Conservation (phyloP, 2,329 filamentous ascomycete species). For the Dactylellina parvicollis region DNA sequence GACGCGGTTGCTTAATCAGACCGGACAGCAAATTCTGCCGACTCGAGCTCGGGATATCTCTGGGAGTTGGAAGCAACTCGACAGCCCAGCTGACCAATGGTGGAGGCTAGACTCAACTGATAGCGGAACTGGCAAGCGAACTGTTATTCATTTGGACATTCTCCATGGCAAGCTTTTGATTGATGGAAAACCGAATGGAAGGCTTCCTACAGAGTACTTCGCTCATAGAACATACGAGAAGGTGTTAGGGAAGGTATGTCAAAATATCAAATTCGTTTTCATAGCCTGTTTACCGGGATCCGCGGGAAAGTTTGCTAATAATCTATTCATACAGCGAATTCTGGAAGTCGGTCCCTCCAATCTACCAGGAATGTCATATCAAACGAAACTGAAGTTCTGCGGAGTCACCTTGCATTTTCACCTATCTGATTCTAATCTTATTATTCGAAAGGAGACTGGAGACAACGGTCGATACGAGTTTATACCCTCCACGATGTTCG, state of each 20-base stretch:
- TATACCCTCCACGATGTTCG: slow-evolving; percentile 1
- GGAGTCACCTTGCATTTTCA: slow-evolving; percentile 49
- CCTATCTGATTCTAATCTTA: not conserved
- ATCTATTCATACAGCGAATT: slow-evolving; percentile 28
- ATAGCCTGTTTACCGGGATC: not conserved
- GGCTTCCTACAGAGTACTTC: slow-evolving; percentile 65
- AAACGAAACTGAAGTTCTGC: slow-evolving; percentile 57
- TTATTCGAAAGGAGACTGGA: slow-evolving; percentile 12
- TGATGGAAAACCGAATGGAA: slow-evolving; percentile 65
- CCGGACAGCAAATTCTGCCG: not conserved
- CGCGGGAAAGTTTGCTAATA: not conserved
- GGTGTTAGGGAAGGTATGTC: slow-evolving; percentile 64
- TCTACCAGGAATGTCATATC: slow-evolving; percentile 60
- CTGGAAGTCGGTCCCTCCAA: slow-evolving; percentile 60
- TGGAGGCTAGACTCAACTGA: slow-evolving; percentile 57
- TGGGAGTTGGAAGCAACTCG: not conserved
- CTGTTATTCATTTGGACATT: slow-evolving; percentile 64
- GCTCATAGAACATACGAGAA: slow-evolving; percentile 61
- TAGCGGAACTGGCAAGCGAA: slow-evolving; percentile 57
- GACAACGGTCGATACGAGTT: slow-evolving; percentile 18
- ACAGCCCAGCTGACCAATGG: slow-evolving; percentile 19
- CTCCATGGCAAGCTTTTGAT: slow-evolving; percentile 67
- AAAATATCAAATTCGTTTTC: not conserved
- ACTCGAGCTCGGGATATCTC: not conserved
- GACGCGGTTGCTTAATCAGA: not conserved